Conservation (phyloP, 257 asterid genomes). For the Linderniella brevidens region DNA sequence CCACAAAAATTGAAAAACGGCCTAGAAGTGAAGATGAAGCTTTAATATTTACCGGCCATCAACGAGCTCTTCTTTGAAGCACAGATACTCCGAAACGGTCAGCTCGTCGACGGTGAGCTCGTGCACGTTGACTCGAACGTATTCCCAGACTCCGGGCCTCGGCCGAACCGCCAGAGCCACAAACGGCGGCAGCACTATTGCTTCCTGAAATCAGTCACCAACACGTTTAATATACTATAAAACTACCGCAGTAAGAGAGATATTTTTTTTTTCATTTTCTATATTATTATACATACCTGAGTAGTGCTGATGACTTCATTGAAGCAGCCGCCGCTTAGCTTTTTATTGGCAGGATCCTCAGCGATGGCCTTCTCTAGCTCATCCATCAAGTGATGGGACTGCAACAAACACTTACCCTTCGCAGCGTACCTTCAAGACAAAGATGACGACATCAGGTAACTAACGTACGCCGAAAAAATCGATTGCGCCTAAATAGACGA, state of each 20-base stretch:
- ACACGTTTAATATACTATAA: too few relatives aligned
- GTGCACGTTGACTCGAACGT: constrained; percentile 71
- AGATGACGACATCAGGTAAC: too few relatives aligned
- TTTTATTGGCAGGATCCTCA: constrained; percentile 24
- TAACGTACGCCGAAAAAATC: too few relatives aligned
- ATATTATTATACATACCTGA: constrained; percentile 33
- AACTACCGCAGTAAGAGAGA: too few relatives aligned
- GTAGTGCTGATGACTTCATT: constrained; percentile 59
- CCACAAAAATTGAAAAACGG: too few relatives aligned
- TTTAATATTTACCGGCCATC: constrained; percentile 60
- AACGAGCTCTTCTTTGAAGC: constrained; percentile 75
- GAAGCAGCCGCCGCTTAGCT: constrained; percentile 69
- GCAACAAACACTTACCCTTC: constrained; percentile 91
- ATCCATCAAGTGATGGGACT: constrained; percentile 75
- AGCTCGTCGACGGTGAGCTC: constrained; percentile 86
- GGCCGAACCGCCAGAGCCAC: constrained; percentile 92
- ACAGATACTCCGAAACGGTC: constrained; percentile 67
- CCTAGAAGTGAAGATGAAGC: not conserved
- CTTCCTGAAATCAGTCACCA: constrained; percentile 56
- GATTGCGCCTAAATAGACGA: too few relatives aligned
- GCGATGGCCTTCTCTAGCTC: constrained; percentile 52
- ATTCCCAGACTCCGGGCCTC: constrained; percentile 99
- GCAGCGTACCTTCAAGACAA: constrained; percentile 52
- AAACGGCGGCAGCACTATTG: constrained; percentile 85
- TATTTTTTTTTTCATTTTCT: not conserved